A percentile compares a stretch with the other conserved stretches of the same genome.
These are phyloP conservation scores for Phytophthora chlamydospora DNA, from an alignment of 352 stramenopile species.

Conservation along the genomic window DNA sequence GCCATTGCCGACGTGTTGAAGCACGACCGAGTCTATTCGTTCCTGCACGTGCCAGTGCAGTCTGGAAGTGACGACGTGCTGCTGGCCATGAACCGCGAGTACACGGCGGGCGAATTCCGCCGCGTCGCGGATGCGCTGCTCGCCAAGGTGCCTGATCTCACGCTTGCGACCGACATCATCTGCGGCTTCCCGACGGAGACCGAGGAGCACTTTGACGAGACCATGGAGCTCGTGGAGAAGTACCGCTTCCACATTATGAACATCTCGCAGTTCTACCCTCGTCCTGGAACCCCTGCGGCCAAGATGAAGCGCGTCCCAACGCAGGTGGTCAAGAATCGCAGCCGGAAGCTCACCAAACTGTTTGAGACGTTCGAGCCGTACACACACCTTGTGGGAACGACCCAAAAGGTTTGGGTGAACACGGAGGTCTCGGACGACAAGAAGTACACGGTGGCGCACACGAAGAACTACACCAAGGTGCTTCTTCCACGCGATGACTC, in stretches of 20 bases:
- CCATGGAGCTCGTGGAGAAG: constrained; percentile 84
- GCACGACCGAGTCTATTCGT: constrained; percentile 86
- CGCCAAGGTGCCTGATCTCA: constrained; percentile 77
- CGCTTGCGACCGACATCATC: constrained; percentile 94
- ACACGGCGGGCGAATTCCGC: constrained; percentile 85
- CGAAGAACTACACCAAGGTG: constrained; percentile 94
- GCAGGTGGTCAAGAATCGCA: constrained; percentile 90
- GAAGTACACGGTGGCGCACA: constrained; percentile 86
- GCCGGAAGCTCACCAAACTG: constrained; percentile 79
- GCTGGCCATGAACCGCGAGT: constrained; percentile 92
- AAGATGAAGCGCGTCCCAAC: constrained; percentile 90
- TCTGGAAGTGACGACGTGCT: constrained; percentile 88
- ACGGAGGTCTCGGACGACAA: constrained; percentile 85
- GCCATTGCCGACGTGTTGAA: constrained; percentile 82
- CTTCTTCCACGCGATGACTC: constrained; percentile 75
- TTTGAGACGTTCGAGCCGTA: constrained; percentile 90
- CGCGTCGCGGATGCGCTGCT: constrained; percentile 79
- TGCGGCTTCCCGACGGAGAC: constrained; percentile 92
- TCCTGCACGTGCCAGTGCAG: constrained; percentile 93
- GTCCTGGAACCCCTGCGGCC: constrained; percentile 89
- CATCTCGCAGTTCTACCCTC: constrained; percentile 94
- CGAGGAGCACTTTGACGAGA: constrained; percentile 89
- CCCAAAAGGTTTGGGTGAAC: constrained; percentile 82
- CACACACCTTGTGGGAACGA: constrained; percentile 59
- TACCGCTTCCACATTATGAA: constrained; percentile 93